These are phyloP conservation scores for Annona squamosa DNA, from an alignment of 164 flowering plant species.

Conservation along the genomic window DNA sequence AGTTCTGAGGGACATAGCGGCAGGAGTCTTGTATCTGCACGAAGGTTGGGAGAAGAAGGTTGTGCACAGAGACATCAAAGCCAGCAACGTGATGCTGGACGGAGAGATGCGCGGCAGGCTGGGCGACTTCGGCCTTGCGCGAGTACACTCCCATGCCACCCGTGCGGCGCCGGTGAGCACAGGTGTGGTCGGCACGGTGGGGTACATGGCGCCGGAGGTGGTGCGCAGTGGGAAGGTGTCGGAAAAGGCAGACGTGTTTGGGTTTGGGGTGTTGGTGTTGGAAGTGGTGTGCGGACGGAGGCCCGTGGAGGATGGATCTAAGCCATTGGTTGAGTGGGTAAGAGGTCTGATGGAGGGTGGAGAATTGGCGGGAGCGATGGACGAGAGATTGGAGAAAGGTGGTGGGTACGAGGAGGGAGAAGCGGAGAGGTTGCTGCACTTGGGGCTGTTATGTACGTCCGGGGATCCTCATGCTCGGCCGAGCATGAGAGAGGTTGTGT, in stretches of 20 bases:
- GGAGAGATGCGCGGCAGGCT: constrained; percentile 36
- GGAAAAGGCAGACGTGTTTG: constrained; percentile 35
- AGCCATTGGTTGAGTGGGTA: constrained; percentile 34
- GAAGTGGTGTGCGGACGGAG: constrained; percentile 38
- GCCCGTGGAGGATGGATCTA: constrained; percentile 32
- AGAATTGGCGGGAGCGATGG: constrained; percentile 26
- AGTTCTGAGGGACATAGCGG: constrained; percentile 34
- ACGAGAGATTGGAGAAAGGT: constrained; percentile 18
- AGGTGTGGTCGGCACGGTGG: constrained; percentile 38
- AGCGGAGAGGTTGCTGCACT: constrained; percentile 28
- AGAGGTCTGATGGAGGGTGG: constrained; percentile 29
- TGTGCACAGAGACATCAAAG: constrained; percentile 48
- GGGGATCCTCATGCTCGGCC: constrained; percentile 32
- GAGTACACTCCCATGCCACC: constrained; percentile 28
- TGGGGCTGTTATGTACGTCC: constrained; percentile 37
- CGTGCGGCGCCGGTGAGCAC: constrained; percentile 21
- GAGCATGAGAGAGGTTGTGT: constrained; percentile 35
- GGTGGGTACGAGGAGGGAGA: constrained; percentile 19
- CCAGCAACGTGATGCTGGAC: constrained; percentile 51
- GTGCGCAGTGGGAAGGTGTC: constrained; percentile 35
- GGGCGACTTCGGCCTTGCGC: constrained; percentile 45
- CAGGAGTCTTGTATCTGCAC: constrained; percentile 39
- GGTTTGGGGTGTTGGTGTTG: constrained; percentile 40
- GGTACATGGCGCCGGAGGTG: constrained; percentile 52
- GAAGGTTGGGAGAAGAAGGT: constrained; percentile 47